Base-by-base conservation (phyloP, 1,284 basidiomycete genomes). In the Cutaneotrichosporon sp. region DNA sequence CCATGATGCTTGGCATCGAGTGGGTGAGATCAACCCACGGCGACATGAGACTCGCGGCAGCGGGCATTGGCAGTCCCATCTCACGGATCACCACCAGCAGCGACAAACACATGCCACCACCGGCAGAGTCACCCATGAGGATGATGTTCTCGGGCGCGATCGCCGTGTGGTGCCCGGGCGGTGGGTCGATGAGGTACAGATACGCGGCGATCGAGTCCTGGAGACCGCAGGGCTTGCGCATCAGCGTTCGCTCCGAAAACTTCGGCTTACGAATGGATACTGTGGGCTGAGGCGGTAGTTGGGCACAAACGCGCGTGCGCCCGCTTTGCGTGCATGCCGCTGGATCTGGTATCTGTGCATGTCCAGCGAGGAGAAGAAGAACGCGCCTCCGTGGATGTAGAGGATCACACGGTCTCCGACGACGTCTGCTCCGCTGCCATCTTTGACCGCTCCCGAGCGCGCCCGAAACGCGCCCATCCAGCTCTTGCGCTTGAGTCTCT, bases 21-120 rank as follows among this genome's bases (percentile, higher is more conserved):
- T 98, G 95, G 0, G 92, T 94, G 53, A 97, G 80, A 77, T 97
- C 95, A 77, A 90, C 91, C 92, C 91, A 95, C 0, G 92, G 92
- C 13, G 90, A 92, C 67, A 95, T 87, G 36, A 94, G 81, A 34
- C 92, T 83, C 1, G 86, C 91, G 8, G 91, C 93, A 4, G 92
- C 91, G 0, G 95, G 95, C 67, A 86, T 75, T 1, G 93, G 94
- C 31, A 95, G 81, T 0, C 85, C 87, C 34, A 87, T 81, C 75
- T 99, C 95, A 6, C 95, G 88, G 46, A 99, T 86, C 14, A 95
- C 82, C 70, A 95, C 89, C 4, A 98, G 84, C 11, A 97, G 81
- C 1, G 93, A 89, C 38, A 98, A 81, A 1, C 87, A 85, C 50
- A 97, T 83, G 0, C 93, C 94, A 1, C 92, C 95, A 5, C 95